Evolutionary conservation across 1,284 basidiomycete genomes (phyloP), one percentile per base, ranked within the genome.

Genomic region (Mycocalia duriaeana): DNA sequence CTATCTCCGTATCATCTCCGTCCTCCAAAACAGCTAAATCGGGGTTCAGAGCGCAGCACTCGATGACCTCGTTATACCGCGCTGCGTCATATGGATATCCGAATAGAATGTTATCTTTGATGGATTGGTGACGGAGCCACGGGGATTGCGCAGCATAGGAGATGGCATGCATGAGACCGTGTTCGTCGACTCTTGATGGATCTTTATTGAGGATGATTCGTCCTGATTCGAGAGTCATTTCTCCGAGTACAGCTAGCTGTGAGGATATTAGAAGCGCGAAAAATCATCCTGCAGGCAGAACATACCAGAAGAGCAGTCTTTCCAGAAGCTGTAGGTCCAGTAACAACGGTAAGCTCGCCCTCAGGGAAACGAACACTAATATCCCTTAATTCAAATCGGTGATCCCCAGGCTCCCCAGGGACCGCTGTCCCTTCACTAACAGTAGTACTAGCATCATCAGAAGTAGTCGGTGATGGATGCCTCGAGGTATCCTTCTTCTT

Each of bases 121-220:
- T 83, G 2, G 77, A 76, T 53, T 79, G 76, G 55, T 83, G 79
- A n/a, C 69, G 57, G 22, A 96, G 71, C 91, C 91, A 96, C 0
- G 93, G 85, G 1, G 82, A 78, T 65, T 96, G 94, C 1, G 90
- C 82, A 36, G 79, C 77, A 54, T 94, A 95, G 1, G 92, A 90
- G 25, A 94, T 82, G 7, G 82, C 72, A 56, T 91, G 85, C 57
- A 78, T 77, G 25, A 87, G 65, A 0, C 86, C 83, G 20, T 81
- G 67, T 19, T 75, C 70, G 62, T 89, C 81, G 3, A 87, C 69
- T 34, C 69, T 69, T 11, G 72, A 69, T 2, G 75, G 62, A 46
- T 83, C 69, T 61, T 91, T 91, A 9, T 78, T 77, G 65, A 91
- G 74, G 52, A 82, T 67, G 46, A 85, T 68, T 13, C 63, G 62